Evolutionary conservation across 495 filamentous ascomycete species (phyloP).

Genomic region (Amorphotheca resinae): DNA sequence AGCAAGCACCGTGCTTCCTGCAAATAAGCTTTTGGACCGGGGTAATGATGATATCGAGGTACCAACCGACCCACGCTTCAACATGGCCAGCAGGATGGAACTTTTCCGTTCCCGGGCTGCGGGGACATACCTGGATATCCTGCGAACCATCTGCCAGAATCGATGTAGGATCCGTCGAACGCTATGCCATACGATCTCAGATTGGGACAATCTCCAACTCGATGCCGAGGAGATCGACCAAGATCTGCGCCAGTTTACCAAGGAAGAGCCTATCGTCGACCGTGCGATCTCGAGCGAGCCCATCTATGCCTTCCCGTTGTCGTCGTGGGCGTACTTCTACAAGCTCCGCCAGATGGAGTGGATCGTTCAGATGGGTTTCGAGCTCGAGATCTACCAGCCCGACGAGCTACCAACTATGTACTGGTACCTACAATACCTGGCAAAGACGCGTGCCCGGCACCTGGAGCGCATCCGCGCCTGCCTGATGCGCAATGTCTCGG

Average conservation of each 20-base stretch:
- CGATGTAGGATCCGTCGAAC: conserved; percentile 74
- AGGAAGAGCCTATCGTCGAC: conserved; percentile 42
- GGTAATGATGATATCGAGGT: conserved; percentile 63
- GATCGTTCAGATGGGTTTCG: conserved; percentile 90
- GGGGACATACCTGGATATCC: conserved; percentile 69
- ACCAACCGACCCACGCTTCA: conserved; percentile 62
- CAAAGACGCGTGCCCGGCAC: conserved; percentile 43
- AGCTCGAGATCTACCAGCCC: conserved; percentile 75
- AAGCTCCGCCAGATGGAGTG: conserved; percentile 79
- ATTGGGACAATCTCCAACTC: conserved; percentile 76
- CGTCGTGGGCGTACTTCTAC: conserved; percentile 79
- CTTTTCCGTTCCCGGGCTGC: conserved; percentile 63
- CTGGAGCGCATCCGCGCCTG: conserved; percentile 62
- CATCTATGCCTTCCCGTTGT: conserved; percentile 58
- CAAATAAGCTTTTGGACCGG: conserved; percentile 55
- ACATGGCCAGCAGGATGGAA: conserved; percentile 67
- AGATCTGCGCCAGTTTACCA: conserved; percentile 49
- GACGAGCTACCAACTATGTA: conserved; percentile 88
- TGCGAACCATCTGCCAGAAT: conserved; percentile 78
- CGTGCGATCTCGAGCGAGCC: conserved; percentile 23
- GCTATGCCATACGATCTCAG: conserved; percentile 64
- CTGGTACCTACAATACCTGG: conserved; percentile 58
- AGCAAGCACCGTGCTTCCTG: conserved; percentile 59
- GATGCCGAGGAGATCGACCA: conserved; percentile 73
- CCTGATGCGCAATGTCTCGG: conserved; percentile 25